Conservation (phyloP, 495 filamentous ascomycete genomes). For the Tuber melanosporum region DNA sequence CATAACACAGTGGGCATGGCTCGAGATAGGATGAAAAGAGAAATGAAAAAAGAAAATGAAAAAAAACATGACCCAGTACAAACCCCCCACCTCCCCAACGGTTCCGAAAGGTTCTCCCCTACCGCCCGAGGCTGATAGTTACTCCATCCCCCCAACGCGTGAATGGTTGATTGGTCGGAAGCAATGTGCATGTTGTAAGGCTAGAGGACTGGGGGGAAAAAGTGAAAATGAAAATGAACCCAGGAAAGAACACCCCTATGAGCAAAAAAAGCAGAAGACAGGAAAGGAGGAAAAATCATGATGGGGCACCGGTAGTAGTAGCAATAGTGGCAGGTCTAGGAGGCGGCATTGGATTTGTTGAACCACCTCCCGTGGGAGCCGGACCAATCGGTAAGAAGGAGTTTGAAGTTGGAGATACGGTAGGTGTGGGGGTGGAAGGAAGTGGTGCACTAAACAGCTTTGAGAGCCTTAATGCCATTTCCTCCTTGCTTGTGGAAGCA, state of each 20-base stretch:
- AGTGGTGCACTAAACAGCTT: conserved; percentile 23
- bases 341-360: not conserved
- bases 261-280: not conserved
- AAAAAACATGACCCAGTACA: not conserved
- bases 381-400: not conserved
- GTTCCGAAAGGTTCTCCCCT: not conserved
- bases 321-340: not conserved
- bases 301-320: not conserved
- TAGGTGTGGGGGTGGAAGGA: conserved; percentile 11
- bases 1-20: not conserved
- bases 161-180: not conserved
- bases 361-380: not conserved
- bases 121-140: not conserved
- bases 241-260: conserved; percentile 4
- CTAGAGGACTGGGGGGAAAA: not conserved
- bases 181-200: not conserved
- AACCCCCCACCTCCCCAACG: not conserved
- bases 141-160: too few species aligned
- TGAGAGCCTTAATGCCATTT: conserved; percentile 31
- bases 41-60: not conserved
- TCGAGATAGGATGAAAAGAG: not conserved
- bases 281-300: not conserved
- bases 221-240: not conserved
- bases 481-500: conserved; percentile 19
- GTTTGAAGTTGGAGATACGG: conserved; percentile 30